Conservation (phyloP, 192 early-diverging fungal species). For the Coemansia sp. region DNA sequence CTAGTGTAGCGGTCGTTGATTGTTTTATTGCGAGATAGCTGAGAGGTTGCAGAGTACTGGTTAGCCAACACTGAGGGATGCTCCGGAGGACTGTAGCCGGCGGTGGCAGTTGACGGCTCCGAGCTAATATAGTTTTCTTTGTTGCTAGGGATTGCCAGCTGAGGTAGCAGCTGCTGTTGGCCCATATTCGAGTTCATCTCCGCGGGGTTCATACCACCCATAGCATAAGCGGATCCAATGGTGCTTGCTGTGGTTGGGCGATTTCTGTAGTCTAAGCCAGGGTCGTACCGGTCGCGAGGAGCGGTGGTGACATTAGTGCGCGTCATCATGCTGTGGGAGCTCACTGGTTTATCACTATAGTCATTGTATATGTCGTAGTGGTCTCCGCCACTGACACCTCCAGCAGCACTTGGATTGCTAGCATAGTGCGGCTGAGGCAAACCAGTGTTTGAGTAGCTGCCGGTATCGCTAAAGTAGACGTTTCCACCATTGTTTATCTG, state of each 20-base stretch:
- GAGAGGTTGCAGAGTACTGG: slow-evolving; percentile 17
- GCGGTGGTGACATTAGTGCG: not conserved
- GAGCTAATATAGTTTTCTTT: slow-evolving; percentile 2
- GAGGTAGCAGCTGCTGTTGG: slow-evolving; percentile 20
- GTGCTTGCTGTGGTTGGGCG: slow-evolving; percentile 19
- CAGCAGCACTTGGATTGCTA: no score
- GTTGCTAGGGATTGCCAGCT: not conserved
- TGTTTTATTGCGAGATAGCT: slow-evolving; percentile 42
- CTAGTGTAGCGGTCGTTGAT: slow-evolving; percentile 35
- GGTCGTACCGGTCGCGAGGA: not conserved
- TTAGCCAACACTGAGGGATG: slow-evolving; percentile 12
- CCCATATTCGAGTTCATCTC: slow-evolving; percentile 22
- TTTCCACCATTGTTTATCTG: not conserved
- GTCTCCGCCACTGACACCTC: no score
- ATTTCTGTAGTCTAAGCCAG: not conserved
- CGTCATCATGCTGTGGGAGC: not conserved
- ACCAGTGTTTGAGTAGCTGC: no score
- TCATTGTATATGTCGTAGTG: slow-evolving; percentile 4
- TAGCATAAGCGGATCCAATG: slow-evolving; percentile 10
- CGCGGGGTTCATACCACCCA: slow-evolving; percentile 6
- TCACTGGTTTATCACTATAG: slow-evolving; percentile 1
- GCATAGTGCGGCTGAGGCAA: no score
- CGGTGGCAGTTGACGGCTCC: slow-evolving; percentile 10
- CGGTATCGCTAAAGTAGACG: not conserved
- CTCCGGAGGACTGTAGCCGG: slow-evolving; percentile 34